Conservation (phyloP, 2,329 filamentous ascomycete species). For the Xylariaceae sp. region DNA sequence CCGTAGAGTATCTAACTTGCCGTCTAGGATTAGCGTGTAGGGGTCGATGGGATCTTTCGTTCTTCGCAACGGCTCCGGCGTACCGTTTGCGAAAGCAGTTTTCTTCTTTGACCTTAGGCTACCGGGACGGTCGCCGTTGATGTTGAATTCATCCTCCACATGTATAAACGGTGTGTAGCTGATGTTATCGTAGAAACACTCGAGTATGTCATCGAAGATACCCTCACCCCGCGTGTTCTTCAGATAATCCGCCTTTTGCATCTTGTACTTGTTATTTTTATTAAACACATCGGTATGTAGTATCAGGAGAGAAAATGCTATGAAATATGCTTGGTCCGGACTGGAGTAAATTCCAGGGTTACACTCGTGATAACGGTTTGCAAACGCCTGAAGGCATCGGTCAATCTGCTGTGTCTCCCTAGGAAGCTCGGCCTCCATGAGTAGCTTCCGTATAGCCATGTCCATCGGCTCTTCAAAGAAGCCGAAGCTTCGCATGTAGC, state of each 20-base stretch:
- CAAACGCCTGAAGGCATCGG: slow-evolving; percentile 88
- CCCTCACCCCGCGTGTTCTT: slow-evolving; percentile 93
- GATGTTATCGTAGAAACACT: slow-evolving; percentile 98
- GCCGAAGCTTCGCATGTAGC: slow-evolving; percentile 92
- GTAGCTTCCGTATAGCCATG: slow-evolving; percentile 91
- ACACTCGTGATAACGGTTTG: slow-evolving; percentile 96
- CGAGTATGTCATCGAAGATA: slow-evolving; percentile 89
- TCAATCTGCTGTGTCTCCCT: slow-evolving; percentile 99
- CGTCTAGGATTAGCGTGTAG: slow-evolving; percentile 90
- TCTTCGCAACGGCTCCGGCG: slow-evolving; percentile 65
- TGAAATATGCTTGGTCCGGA: slow-evolving; percentile 96
- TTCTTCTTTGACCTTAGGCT: slow-evolving; percentile 73
- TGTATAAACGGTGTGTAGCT: slow-evolving; percentile 98
- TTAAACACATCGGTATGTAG: slow-evolving; percentile 99
- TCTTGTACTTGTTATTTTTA: slow-evolving; percentile 99
- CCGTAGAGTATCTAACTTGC: slow-evolving; percentile 78
- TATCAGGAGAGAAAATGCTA: slow-evolving; percentile 94
- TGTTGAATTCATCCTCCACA: slow-evolving; percentile 87
- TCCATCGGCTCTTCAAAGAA: slow-evolving; percentile 98
- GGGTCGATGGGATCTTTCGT: slow-evolving; percentile 89
- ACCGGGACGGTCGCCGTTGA: slow-evolving; percentile 73
- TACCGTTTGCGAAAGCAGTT: slow-evolving; percentile 67
- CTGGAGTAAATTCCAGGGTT: slow-evolving; percentile 93
- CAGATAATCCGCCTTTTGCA: slow-evolving; percentile 94
- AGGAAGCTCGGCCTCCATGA: slow-evolving; percentile 95